Base-by-base conservation (phyloP, 352 stramenopile genomes). In the Hyaloperonospora arabidopsidis region DNA sequence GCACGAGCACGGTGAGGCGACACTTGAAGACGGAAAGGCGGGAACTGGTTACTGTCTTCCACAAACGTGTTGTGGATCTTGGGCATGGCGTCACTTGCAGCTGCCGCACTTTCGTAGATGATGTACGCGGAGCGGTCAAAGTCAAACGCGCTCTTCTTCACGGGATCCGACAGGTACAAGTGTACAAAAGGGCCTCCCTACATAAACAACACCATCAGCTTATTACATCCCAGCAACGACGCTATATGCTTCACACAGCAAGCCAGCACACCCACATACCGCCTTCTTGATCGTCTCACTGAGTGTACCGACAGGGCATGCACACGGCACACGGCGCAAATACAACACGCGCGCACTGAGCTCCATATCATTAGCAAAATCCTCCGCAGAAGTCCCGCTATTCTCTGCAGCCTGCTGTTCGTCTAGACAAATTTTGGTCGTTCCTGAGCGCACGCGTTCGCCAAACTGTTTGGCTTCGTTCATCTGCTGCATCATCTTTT, bases 41-140 rank as follows among this genome's bases (percentile, higher is more conserved):
- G 67, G 52, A 88, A 86, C 19, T 79, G 71, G 44, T 87, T 84
- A 1, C 65, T 71, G 48, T 90, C 83, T 59, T 93, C 70, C 21
- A 93, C 77, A 44, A 93, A 89, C 45, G 81, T 85, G 58, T 90
- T 91, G 62, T 93, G 80, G 47, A 93, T 85, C 73, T 89, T 89
- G 6, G 80, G 69, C 28, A 93, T 74, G 35, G 83, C 83, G 17
- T 90, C 83, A 8, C 67, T 71, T 1, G 83, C 80, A 12, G 76
- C 71, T n/a, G 74, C 74, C 7, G 80, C 52, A 29, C 61, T 86
- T 29, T 89, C 79, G 67, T 89, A 93, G 44, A 93, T 75, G 50
- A 93, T 87, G 71, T 91, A 93, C 34, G 76, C 83, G 0, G 80
- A 89, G 38, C 83, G 78, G 45, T 93, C 83, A 56, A 91, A 93